Base-by-base conservation (phyloP, 345 rosid genomes). In the Arabidopsis suecica region DNA sequence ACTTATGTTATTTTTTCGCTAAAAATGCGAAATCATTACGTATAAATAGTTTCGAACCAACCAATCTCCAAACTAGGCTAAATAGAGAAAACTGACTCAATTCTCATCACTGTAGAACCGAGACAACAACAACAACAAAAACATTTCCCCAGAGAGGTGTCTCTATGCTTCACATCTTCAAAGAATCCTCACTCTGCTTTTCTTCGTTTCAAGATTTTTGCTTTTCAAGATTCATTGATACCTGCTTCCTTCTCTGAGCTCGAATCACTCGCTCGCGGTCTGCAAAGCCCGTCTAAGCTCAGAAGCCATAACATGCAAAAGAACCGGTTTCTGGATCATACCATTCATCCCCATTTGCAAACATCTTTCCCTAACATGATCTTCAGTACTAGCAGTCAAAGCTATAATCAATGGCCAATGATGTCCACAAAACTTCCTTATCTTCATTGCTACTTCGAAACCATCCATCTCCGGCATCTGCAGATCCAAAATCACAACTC, bases 401-500 rank as follows among this genome's bases (percentile, higher is more conserved):
- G 97, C 99, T 67, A 95, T 78, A 68, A 95, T 92, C 83, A 92
- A 67, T 5, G 96, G 97, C 97, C 94, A 87, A 44, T 68, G 88
- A 25, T 73, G 85, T 73, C 96, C 91, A 50, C 89, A 72, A 68
- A 82, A 87, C 88, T 90, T 91, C 71, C 97, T 85, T 74, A 95
- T 86, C 82, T 93, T 89, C 82, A 58, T 75, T 8, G 99, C 97
- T 50, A 92, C 97, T 69, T 95, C 99, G 0, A 86, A 92, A 23
- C 99, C 97, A 34, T 95, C 97, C 93, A 95, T 89, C 71, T 90
- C 96, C 0, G 89, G 91, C 97, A 92, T 86, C 70, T 92, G 91
- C 76, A 95, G 90, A 83, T 95, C 97, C 83, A 95, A 76, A 16
- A 92, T 51, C 49, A 92, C 87, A 1, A 90, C 71, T 62, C 87